Percentiles rank a stretch among this genome's conserved stretches.
These are phyloP conservation scores for Fusarium sp. DNA, from an alignment of 2,329 filamentous ascomycete species.

Conservation along the genomic window DNA sequence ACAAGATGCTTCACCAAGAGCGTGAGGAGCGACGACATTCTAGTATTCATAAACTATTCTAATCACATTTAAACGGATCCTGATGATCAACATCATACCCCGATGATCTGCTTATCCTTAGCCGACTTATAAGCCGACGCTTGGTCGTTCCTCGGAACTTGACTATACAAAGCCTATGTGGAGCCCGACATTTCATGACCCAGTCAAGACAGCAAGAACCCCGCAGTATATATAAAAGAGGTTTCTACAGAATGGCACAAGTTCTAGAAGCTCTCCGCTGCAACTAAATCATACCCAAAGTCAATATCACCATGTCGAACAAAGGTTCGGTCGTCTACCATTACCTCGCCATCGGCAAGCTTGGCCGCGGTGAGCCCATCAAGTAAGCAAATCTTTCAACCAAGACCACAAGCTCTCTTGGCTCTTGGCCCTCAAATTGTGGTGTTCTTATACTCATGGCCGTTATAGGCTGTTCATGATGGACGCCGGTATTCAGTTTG, in stretches of 20 bases:
- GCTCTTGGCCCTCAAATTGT: accelerated
- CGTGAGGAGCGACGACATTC: no score
- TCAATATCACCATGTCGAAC: neutral
- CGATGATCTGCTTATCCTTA: no score
- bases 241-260: neutral
- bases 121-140: neutral
- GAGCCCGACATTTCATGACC: neutral
- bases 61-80: no score
- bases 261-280: neutral
- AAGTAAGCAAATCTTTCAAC: neutral
- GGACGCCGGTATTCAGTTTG: constrained; percentile 2
- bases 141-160: neutral
- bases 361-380: constrained; percentile 18
- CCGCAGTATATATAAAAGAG: neutral
- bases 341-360: constrained; percentile 27
- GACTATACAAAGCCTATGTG: neutral
- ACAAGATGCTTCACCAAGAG: no score
- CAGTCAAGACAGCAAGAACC: neutral
- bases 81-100: no score
- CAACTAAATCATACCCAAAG: accelerated
- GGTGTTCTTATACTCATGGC: neutral
- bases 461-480: neutral
- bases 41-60: no score
- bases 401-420: no score
- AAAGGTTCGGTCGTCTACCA: constrained; percentile 9